Conservation (phyloP, 768 basidiomycete genomes). For the Artomyces pyxidatus region DNA sequence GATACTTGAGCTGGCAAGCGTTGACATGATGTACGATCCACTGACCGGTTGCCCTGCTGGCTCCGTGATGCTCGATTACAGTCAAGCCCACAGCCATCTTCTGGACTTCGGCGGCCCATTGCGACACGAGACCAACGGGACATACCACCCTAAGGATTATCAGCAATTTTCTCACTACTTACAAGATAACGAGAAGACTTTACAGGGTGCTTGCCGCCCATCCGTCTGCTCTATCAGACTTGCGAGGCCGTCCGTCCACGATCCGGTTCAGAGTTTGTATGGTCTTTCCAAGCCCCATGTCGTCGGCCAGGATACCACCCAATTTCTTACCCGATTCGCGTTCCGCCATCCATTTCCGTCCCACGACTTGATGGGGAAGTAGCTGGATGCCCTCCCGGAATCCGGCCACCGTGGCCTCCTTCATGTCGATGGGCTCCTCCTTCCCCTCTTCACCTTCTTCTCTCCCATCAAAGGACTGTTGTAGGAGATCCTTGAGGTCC, state of each 20-base stretch:
- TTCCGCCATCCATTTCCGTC: slow-evolving; percentile 80
- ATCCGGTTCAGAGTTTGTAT: slow-evolving; percentile 87
- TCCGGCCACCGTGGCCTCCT: slow-evolving; percentile 66
- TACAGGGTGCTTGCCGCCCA: slow-evolving; percentile 69
- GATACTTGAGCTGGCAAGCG: too few relatives aligned
- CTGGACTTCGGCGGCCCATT: slow-evolving; percentile 84
- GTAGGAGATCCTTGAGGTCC: slow-evolving; percentile 69
- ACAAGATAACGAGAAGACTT: slow-evolving; percentile 19
- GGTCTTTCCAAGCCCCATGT: slow-evolving; percentile 87
- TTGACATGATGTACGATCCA: too few relatives aligned
- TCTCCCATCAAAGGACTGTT: slow-evolving; percentile 45
- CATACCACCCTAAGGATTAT: slow-evolving; percentile 59
- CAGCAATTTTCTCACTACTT: neutral
- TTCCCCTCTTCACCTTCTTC: slow-evolving; percentile 44
- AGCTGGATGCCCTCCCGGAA: slow-evolving; percentile 65
- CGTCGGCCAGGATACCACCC: slow-evolving; percentile 90
- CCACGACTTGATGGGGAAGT: slow-evolving; percentile 83
- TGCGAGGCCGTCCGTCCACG: slow-evolving; percentile 67
- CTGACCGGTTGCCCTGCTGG: slow-evolving; percentile 60
- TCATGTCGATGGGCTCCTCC: slow-evolving; percentile 42
- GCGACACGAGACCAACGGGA: slow-evolving; percentile 79
- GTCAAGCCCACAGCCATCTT: slow-evolving; percentile 60
- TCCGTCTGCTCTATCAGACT: slow-evolving; percentile 62
- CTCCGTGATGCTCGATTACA: slow-evolving; percentile 81
- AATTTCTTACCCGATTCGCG: slow-evolving; percentile 70